Conservation (phyloP, 805 yeast genomes). For the Starmera pachycereana region DNA sequence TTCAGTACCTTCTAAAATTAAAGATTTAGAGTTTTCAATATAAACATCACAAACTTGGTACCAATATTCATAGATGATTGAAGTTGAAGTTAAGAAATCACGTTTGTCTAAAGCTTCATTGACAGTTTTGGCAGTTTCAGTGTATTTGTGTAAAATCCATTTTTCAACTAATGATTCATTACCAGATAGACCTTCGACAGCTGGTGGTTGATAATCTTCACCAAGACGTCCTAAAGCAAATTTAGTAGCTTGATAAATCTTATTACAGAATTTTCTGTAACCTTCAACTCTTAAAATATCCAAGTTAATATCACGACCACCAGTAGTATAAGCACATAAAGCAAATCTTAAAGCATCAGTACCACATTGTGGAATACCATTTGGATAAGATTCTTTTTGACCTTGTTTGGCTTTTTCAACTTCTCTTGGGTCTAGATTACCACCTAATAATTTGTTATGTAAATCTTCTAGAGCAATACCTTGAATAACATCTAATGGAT, state of each 20-base stretch:
- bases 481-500: constrained; percentile 86
- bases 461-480: constrained; percentile 77
- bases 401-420: constrained; percentile 80
- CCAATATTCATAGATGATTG: constrained; percentile 90
- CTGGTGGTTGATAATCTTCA: constrained; percentile 76
- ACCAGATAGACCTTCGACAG: constrained; percentile 51
- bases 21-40: constrained; percentile 92
- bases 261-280: constrained; percentile 98
- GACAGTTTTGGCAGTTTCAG: constrained; percentile 54
- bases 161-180: constrained; percentile 87
- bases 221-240: constrained; percentile 92
- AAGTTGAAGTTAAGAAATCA: constrained; percentile 83
- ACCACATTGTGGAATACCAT: constrained; percentile 98
- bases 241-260: constrained; percentile 97
- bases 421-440: constrained; percentile 87
- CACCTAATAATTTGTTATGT: constrained; percentile 64
- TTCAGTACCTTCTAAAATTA: constrained; percentile 84
- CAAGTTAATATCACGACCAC: constrained; percentile 96
- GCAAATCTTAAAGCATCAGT: constrained; percentile 98
- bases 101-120: constrained; percentile 66
- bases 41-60: constrained; percentile 92
- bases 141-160: constrained; percentile 88
- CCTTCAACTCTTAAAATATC: constrained; percentile 97
- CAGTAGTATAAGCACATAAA: constrained; percentile 95
- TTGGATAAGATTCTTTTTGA: constrained; percentile 83